Percentiles rank a stretch among this genome's conserved stretches.
Evolutionary conservation across 2,329 filamentous ascomycete genomes (phyloP).

Genomic region (Arthrobotrys megalospora): DNA sequence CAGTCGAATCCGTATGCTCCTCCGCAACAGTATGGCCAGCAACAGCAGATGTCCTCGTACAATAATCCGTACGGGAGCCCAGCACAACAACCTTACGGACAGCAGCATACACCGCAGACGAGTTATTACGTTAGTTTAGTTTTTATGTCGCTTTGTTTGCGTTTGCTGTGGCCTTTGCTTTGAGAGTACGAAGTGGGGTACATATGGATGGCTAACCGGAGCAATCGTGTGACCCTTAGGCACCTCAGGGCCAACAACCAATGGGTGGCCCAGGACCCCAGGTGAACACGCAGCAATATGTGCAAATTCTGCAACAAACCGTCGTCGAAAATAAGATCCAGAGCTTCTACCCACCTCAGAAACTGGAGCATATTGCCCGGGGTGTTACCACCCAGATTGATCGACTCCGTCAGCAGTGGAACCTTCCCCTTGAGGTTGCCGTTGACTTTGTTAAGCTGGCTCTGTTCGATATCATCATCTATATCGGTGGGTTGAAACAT

Average conservation of each 20-base stretch:
- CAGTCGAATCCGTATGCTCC: constrained; percentile 54
- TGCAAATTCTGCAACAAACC: constrained; percentile 57
- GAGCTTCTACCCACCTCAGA: constrained; percentile 54
- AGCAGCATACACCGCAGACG: constrained; percentile 42
- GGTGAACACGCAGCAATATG: constrained; percentile 50
- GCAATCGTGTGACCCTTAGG: constrained; percentile 5
- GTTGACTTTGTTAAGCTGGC: constrained; percentile 66
- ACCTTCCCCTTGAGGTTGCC: constrained; percentile 65
- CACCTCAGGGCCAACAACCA: constrained; percentile 49
- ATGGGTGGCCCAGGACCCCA: constrained; percentile 46
- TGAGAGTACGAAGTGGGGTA: neutral
- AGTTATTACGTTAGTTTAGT: constrained; percentile 59
- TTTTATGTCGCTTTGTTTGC: constrained; percentile 14
- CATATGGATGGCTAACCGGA: neutral
- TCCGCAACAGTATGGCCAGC: constrained; percentile 49
- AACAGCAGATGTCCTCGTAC: constrained; percentile 35
- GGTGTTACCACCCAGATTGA: constrained; percentile 42
- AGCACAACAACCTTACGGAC: constrained; percentile 45
- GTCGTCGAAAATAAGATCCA: constrained; percentile 59
- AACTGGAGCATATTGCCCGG: constrained; percentile 33
- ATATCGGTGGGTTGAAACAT: constrained; percentile 63
- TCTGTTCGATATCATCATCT: constrained; percentile 66
- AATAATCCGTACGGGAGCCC: constrained; percentile 45
- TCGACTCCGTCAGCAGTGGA: constrained; percentile 64
- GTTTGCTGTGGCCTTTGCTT: constrained; percentile 9